A percentile compares a stretch with the other conserved stretches of the same genome.
Evolutionary conservation across 352 stramenopile genomes (phyloP).

Genomic region (Phytophthora pini): DNA sequence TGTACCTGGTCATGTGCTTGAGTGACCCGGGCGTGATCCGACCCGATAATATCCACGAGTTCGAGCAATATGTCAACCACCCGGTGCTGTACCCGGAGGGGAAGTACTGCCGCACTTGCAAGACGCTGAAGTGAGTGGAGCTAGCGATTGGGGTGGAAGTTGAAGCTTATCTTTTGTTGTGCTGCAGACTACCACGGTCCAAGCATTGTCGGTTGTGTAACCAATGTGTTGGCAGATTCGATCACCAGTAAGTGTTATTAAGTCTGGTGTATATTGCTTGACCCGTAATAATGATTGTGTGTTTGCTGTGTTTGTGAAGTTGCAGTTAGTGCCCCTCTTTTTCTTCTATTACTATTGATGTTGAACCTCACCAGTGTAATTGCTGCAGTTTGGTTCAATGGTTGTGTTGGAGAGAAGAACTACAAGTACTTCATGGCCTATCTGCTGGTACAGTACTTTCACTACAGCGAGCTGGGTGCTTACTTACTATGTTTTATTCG

Average conservation of each 20-base stretch:
- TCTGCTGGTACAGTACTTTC: slow-evolving; percentile 39
- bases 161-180: slow-evolving; percentile 1
- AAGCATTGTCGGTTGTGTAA: slow-evolving; percentile 93
- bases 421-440: slow-evolving; percentile 80
- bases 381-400: slow-evolving; percentile 85
- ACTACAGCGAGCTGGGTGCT: too few species aligned
- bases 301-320: slow-evolving; percentile 22
- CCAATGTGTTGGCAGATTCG: slow-evolving; percentile 88
- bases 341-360: neutral
- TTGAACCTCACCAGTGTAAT: slow-evolving; percentile 1
- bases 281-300: neutral
- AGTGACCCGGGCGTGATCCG: slow-evolving; percentile 82
- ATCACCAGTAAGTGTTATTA: slow-evolving; percentile 84
- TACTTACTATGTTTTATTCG: neutral
- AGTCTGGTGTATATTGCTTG: neutral
- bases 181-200: slow-evolving; percentile 72
- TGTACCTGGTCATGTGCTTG: slow-evolving; percentile 78
- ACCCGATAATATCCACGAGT: slow-evolving; percentile 49
- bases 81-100: slow-evolving; percentile 79
- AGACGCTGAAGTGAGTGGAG: slow-evolving; percentile 77
- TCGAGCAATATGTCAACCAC: slow-evolving; percentile 77
- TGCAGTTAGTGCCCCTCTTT: slow-evolving; percentile 33
- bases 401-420: slow-evolving; percentile 83
- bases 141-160: neutral
- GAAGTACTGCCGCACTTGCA: slow-evolving; percentile 90